Base-by-base conservation (phyloP, 257 asterid genomes). In the Coffea canephora region DNA sequence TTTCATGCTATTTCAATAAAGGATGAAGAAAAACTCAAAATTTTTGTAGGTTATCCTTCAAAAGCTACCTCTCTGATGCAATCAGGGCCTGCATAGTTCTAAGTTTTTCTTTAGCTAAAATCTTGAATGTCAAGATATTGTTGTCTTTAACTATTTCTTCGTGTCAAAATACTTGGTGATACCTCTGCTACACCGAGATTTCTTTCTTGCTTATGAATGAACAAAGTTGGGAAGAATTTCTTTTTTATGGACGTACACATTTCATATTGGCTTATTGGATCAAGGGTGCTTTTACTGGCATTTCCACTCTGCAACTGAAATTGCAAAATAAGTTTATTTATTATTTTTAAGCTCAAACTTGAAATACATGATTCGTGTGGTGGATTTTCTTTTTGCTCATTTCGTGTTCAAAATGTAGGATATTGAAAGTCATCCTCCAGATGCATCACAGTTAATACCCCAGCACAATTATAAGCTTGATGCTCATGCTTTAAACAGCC, bases 391-490 rank as follows among this genome's bases (percentile, higher is more conserved):
- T 59, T 72, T 3, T 72, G 69, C 86, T 90, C 80, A 85, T 76
- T 83, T 75, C 18, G 27, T 77, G 76, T 74, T 77, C 78, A 19
- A 64, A 27, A 74, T 90, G 85, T 91, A 94, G 99, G 93, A 88
- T 77, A 76, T 81, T 78, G 95, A 90, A 54, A 88, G 86, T 68
- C 92, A 90, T 75, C 64, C 93, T 66, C 89, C 97, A 55, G 98
- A 92, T 81, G 95, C 97, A 46, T 89, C 99, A 69, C 93, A 87
- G 71, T 73, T 96, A 84, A 92, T 94, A 86, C 97, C 98, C 73
- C 99, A 96, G 77, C 99, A 94, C 86, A 96, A 91, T 82, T 96
- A 94, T 91, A 92, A 90, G 91, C 97, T 96, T 62, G 99, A 96
- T 88, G 96, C 83, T 75, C 91, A 94, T 87, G 92, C 98, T 45